Base-by-base conservation (phyloP, 176 grass and related monocot genomes). In the Neostapfia colusana region DNA sequence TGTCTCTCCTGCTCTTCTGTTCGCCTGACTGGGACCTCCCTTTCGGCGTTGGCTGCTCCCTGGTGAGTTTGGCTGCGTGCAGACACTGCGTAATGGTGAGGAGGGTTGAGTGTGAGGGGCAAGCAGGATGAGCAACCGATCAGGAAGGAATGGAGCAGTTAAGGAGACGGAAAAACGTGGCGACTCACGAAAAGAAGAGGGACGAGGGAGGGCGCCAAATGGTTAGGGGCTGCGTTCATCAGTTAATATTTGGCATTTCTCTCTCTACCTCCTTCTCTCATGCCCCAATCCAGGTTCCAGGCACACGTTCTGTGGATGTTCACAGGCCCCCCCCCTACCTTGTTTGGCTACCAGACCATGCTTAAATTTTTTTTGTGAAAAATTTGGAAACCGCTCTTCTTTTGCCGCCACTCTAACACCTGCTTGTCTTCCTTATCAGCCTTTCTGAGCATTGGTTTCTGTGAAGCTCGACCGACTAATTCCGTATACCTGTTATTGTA, bases 91-190 rank as follows among this genome's bases (percentile, higher is more conserved):
- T 13, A 45, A 53, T 9, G 63, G 63, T n/a, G n/a, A 8, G 10
- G 56, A 57, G 51, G 51, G 20, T 8, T 4, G 38, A 59, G 70
- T 44, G 59, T 67, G 14, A 21, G 46, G 10, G 21, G 10, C 42
- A 41, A 70, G 55, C 1, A 13, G 36, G 49, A 27, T 3, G 26
- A 35, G 62, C 2, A 54, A 23, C 51, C 21, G 51, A 54, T 51
- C 16, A 7, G 62, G 78, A 45, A 65, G 76, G 81, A 64, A 77
- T 23, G 83, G 67, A 84, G 87, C 83, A 67, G 87, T 85, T 85
- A 63, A 74, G 83, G 51, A 63, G 79, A 61, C 67, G 73, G 63
- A 61, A 89, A 89, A 89, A 82, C 87, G 86, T 88, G 86, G 79
- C 70, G 79, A 37, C 79, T 79, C 78, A 82, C 73, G 77, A 65